phyloP scores from a whole-genome alignment of 2,329 filamentous ascomycete genomes.

The Claviceps sp. region DNA sequence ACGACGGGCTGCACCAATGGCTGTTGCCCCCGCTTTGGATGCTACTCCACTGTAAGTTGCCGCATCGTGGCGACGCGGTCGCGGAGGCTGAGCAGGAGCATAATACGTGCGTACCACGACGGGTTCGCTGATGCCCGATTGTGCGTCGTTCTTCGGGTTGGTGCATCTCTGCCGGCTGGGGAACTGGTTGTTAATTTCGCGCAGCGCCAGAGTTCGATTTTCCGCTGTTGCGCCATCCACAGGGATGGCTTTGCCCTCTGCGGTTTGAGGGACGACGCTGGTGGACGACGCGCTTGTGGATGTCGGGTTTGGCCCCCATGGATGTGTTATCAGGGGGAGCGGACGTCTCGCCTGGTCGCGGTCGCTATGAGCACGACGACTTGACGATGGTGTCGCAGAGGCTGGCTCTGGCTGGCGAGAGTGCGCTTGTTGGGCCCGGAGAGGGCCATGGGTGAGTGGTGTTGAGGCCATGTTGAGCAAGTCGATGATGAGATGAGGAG shows the following conservation, averaged over 20 bases:
- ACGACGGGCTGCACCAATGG: constrained; percentile 15
- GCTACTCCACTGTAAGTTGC: constrained; percentile 13
- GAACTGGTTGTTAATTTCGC: constrained; percentile 44
- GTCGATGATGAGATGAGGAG: too few relatives aligned
- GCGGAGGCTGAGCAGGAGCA: constrained; percentile 29
- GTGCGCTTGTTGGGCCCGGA: constrained; percentile 8
- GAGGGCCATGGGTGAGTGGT: background rate
- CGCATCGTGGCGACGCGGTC: constrained; percentile 18
- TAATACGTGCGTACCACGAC: constrained; percentile 53
- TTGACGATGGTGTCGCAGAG: constrained; percentile 11
- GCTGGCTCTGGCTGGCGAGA: constrained; percentile 10
- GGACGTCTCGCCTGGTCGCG: constrained; percentile 21
- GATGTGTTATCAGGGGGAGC: constrained; percentile 34
- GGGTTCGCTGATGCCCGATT: constrained; percentile 48
- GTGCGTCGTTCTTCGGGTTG: constrained; percentile 40
- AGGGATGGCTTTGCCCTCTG: constrained; percentile 40
- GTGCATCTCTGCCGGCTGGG: constrained; percentile 43
- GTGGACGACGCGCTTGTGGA: constrained; percentile 39
- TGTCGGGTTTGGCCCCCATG: constrained; percentile 35
- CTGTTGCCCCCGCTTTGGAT: constrained; percentile 17
- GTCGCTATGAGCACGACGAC: constrained; percentile 8
- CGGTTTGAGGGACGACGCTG: constrained; percentile 39
- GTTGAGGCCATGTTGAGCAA: constrained; percentile 2
- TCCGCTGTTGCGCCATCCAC: constrained; percentile 42
- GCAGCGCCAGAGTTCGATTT: constrained; percentile 44